Evolutionary conservation across 2,329 filamentous ascomycete genomes (phyloP).

Genomic region (Neopestalotiopsis sp.): DNA sequence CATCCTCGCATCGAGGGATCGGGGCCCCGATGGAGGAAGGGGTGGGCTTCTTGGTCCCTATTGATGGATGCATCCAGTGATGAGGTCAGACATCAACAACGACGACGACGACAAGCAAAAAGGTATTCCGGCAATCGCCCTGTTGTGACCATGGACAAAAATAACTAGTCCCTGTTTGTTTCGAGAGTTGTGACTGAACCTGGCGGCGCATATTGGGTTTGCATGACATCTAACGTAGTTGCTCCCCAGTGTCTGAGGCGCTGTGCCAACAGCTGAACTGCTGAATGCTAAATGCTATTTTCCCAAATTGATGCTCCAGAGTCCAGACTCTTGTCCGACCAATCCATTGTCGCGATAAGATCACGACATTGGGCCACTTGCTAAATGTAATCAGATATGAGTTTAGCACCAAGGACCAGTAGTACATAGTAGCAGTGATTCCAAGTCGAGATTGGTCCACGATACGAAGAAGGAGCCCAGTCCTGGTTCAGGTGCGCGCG

Average conservation of each 20-base stretch:
- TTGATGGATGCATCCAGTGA: constrained; percentile 12
- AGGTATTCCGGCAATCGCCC: not conserved
- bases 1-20: constrained; percentile 7
- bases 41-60: not conserved
- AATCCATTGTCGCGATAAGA: not conserved
- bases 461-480: not conserved
- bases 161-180: not conserved
- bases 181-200: not conserved
- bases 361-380: not conserved
- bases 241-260: not conserved
- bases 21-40: not conserved
- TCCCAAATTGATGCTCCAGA: not conserved
- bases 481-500: not conserved
- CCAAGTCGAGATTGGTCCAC: not conserved
- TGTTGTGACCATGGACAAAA: constrained; percentile 13
- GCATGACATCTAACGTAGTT: constrained; percentile 1
- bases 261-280: not conserved
- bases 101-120: not conserved
- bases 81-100: constrained; percentile 15
- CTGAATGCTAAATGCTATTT: not conserved
- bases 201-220: not conserved
- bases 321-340: not conserved
- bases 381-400: not conserved
- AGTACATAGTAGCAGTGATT: not conserved
- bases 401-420: not conserved